A percentile compares a stretch with the other conserved stretches of the same genome.
Conservation (phyloP, 108 stramenopile genomes). For the Aureococcus anophagefferens region DNA sequence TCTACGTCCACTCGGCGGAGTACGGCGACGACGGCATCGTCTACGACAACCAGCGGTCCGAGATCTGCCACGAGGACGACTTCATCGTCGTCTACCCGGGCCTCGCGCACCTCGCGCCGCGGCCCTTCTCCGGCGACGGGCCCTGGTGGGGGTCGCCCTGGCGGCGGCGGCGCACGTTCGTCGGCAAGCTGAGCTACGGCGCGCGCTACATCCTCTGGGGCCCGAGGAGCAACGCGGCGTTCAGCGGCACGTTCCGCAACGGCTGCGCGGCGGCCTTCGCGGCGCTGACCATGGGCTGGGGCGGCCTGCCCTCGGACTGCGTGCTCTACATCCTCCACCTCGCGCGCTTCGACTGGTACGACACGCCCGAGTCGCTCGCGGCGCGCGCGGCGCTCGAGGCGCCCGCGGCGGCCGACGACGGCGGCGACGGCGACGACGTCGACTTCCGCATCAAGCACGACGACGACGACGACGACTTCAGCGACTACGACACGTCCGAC, state of each 20-base stretch:
- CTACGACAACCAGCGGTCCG: slow-evolving; percentile 9
- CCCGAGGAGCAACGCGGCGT: background rate
- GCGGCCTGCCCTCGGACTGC: background rate
- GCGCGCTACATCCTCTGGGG: slow-evolving; percentile 13
- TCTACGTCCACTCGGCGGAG: slow-evolving; percentile 10
- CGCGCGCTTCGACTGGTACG: background rate
- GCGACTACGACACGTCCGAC: too few relatives aligned
- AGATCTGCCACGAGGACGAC: slow-evolving; percentile 8
- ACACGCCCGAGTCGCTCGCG: background rate
- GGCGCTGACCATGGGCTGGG: background rate
- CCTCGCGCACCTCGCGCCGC: background rate
- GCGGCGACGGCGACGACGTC: too few relatives aligned
- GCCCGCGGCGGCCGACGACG: too few relatives aligned
- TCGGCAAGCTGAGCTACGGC: slow-evolving; percentile 10
- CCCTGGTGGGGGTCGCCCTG: slow-evolving; percentile 3
- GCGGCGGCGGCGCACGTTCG: slow-evolving; percentile 10
- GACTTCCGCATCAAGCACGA: too few relatives aligned
- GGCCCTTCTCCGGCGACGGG: slow-evolving; percentile 1
- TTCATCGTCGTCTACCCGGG: background rate
- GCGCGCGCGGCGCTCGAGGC: too few relatives aligned
- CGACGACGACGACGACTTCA: too few relatives aligned
- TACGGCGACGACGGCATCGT: slow-evolving; percentile 9
- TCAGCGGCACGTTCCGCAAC: background rate
- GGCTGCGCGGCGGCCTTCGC: background rate
- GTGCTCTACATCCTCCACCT: background rate